Evolutionary conservation across 352 stramenopile genomes (phyloP).

Genomic region (Phytophthora kernoviae): DNA sequence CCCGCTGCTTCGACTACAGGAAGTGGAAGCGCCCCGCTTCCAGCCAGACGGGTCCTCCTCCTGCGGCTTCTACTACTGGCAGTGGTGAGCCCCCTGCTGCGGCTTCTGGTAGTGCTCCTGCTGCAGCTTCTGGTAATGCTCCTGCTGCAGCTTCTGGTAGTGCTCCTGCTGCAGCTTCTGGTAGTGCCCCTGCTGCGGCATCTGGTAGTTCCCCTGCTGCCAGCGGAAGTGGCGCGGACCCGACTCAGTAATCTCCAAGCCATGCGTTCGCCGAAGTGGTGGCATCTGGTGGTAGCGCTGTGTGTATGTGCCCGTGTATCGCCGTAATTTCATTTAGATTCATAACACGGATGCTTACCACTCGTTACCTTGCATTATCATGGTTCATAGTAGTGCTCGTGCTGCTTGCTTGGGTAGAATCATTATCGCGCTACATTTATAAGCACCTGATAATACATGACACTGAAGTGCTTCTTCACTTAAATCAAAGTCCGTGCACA

Average conservation of each 20-base stretch:
- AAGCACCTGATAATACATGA: background rate
- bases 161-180: background rate
- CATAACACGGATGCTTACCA: constrained; percentile 6
- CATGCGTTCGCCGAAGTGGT: constrained; percentile 26
- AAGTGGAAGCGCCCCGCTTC: constrained; percentile 12
- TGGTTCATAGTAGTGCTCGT: too few relatives aligned
- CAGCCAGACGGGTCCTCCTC: too few relatives aligned
- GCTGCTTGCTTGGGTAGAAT: too few relatives aligned
- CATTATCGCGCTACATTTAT: too few relatives aligned
- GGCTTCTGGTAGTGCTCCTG: constrained; percentile 9
- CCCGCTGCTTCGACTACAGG: constrained; percentile 7
- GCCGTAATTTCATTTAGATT: constrained; percentile 37
- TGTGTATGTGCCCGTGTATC: constrained; percentile 15
- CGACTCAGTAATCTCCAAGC: constrained; percentile 18
- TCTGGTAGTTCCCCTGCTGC: background rate
- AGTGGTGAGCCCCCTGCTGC: constrained; percentile 12
- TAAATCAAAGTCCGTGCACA: constrained; percentile 20
- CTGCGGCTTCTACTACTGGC: background rate
- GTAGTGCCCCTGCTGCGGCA: constrained; percentile 1
- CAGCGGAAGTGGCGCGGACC: background rate
- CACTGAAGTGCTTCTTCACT: constrained; percentile 8
- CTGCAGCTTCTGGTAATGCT: background rate
- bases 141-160: background rate
- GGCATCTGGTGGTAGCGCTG: constrained; percentile 22
- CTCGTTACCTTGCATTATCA: background rate